A percentile compares a stretch with the other conserved stretches of the same genome.
These are phyloP conservation scores for Thecamonas trahens DNA, from an alignment of 78 protist species.

Conservation along the genomic window DNA sequence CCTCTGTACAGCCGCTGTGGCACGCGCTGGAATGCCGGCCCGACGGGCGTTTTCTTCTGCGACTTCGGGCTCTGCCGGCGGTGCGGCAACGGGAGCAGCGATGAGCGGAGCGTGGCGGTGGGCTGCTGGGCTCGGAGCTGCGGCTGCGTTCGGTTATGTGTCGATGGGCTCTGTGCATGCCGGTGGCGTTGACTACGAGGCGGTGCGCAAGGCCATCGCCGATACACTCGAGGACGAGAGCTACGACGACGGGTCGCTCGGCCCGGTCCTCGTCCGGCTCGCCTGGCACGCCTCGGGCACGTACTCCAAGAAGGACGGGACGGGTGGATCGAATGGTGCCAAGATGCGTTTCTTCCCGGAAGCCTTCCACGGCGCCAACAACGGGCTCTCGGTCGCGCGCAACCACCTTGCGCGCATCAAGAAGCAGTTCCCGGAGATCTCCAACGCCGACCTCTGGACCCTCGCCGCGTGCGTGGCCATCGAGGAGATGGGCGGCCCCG, in stretches of 20 bases:
- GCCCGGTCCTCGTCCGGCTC: conserved; percentile 62
- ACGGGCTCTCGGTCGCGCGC: conserved; percentile 45
- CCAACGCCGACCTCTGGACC: conserved; percentile 62
- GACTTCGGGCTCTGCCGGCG: no score
- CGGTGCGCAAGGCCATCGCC: neutral
- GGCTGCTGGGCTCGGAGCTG: no score
- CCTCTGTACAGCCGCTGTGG: no score
- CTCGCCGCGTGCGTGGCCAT: conserved; percentile 53
- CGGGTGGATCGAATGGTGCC: conserved; percentile 57
- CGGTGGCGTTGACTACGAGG: neutral
- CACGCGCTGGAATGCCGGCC: no score
- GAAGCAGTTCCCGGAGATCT: conserved; percentile 26
- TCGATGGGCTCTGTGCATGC: no score
- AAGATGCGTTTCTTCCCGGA: conserved; percentile 60
- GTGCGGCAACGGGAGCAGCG: no score
- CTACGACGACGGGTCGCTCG: conserved; percentile 16
- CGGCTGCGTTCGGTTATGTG: no score
- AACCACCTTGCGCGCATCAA: conserved; percentile 35
- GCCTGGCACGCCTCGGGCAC: conserved; percentile 69
- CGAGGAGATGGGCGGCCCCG: conserved; percentile 62
- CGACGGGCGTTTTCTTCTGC: no score
- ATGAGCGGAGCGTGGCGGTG: no score
- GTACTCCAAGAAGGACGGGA: conserved; percentile 10
- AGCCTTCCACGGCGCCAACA: conserved; percentile 47
- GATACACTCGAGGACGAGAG: neutral